Evolutionary conservation across 805 yeast species (phyloP), one percentile per base, ranked within the genome.

Genomic region (Yarrowia deformans): DNA sequence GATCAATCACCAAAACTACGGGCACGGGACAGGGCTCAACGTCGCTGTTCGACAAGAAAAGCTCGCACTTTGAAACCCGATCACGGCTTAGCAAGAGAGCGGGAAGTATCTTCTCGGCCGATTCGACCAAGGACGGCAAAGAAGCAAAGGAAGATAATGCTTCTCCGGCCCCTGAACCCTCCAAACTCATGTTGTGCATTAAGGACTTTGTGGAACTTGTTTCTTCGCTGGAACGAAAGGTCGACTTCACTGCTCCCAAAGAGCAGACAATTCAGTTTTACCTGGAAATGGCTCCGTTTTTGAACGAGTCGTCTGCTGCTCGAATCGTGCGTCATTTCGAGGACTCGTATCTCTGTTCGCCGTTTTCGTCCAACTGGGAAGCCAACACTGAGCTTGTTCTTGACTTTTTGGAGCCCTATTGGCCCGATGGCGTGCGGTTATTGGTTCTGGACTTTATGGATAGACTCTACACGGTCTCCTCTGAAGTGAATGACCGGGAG

Each of bases 321-420:
- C 81, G 79, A 66, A 82, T 90, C 3, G 75, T 89, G 35, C 76
- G 79, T 2, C 83, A 79, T 72, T 88, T 85, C 74, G 77, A 78
- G 4, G 79, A 80, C 13, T 84, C 85, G 67, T 82, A 83, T 67
- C 74, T 83, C 39, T 89, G 93, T 73, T 81, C 87, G 2, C 84
- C 87, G 12, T 75, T 87, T 7, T 77, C 83, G 39, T 79, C 83
- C 0, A 76, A 81, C 9, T 89, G 93, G 90, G 77, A 78, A 58
- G 80, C 77, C 1, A 84, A 85, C 71, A 78, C 85, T 49, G 75
- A 76, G 8, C 75, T 77, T 39, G 72, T 89, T 1, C 75, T 88
- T 43, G 77, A 80, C 85, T 73, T 83, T 79, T 73, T 74, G 77
- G 73, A 74, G 74, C 39, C 68, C 72, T 4, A 55, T 71, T 16